A percentile compares a stretch with the other conserved stretches of the same genome.
Conservation (phyloP, 495 filamentous ascomycete genomes). For the Trichoderma orchidacearum region DNA sequence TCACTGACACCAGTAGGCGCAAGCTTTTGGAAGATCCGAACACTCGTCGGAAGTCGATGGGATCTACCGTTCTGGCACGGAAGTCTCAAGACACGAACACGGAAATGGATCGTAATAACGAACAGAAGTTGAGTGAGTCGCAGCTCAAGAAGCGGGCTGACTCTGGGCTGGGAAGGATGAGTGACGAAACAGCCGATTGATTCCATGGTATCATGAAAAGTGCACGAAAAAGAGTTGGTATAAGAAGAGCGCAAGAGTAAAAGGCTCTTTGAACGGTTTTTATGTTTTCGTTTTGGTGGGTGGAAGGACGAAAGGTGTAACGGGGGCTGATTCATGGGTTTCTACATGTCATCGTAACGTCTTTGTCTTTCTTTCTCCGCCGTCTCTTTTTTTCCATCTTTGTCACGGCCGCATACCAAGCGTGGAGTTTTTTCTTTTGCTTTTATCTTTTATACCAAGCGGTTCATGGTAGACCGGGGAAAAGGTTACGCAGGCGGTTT, state of each 20-base stretch:
- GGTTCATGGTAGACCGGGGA: background rate
- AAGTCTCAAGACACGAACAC: background rate
- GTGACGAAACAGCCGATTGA: background rate
- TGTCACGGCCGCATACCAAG: background rate
- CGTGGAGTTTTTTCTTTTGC: background rate
- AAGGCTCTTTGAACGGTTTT: background rate
- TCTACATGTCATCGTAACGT: no score
- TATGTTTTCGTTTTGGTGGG: no score
- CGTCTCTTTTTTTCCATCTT: background rate
- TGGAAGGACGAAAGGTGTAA: no score
- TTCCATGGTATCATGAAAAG: background rate
- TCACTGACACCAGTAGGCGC: background rate
- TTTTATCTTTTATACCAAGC: background rate
- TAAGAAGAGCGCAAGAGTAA: background rate
- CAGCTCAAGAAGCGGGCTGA: background rate
- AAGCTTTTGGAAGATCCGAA: background rate
- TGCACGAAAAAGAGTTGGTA: background rate
- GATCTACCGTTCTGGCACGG: background rate
- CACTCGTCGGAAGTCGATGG: constrained; percentile 8
- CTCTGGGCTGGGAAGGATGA: background rate
- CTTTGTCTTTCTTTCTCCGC: background rate
- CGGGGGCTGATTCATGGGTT: no score
- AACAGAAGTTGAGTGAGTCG: background rate
- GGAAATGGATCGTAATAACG: background rate
- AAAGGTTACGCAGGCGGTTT: background rate